phyloP scores from a whole-genome alignment of 257 asterid genomes.

The Solanum chiquidenum region DNA sequence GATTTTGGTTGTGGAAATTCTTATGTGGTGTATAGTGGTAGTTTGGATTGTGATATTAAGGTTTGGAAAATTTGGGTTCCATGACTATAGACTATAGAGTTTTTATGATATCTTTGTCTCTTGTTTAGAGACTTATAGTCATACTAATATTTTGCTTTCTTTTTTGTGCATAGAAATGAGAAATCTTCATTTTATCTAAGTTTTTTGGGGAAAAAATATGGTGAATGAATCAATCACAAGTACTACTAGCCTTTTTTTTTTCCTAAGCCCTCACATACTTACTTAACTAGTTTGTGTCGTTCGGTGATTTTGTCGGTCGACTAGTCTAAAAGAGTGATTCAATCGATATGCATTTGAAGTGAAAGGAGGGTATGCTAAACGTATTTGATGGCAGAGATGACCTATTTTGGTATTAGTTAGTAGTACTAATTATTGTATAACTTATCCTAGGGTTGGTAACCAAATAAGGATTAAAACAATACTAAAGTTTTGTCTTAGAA shows the following conservation, averaged over 20 bases:
- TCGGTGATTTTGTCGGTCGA: not conserved
- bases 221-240: not conserved
- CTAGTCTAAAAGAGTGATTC: not conserved
- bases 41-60: slow-evolving; percentile 63
- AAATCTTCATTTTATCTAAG: not conserved
- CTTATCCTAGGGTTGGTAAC: not conserved
- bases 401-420: not conserved
- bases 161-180: not conserved
- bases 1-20: slow-evolving; percentile 8
- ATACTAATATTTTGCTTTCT: not conserved
- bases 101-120: not conserved
- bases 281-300: not conserved
- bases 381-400: not conserved
- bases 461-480: not conserved
- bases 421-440: no score
- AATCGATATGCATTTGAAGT: not conserved
- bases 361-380: not conserved
- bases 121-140: not conserved
- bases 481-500: no score
- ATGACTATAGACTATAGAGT: not conserved
- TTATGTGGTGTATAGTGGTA: slow-evolving; percentile 53
- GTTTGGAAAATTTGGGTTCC: slow-evolving; percentile 48
- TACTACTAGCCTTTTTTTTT: not conserved
- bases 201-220: no score
- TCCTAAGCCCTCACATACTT: no score